Evolutionary conservation across 1,139 yeast species (phyloP), one percentile per base, ranked within the genome.

Genomic region (Debaryomyces subglobosus): DNA sequence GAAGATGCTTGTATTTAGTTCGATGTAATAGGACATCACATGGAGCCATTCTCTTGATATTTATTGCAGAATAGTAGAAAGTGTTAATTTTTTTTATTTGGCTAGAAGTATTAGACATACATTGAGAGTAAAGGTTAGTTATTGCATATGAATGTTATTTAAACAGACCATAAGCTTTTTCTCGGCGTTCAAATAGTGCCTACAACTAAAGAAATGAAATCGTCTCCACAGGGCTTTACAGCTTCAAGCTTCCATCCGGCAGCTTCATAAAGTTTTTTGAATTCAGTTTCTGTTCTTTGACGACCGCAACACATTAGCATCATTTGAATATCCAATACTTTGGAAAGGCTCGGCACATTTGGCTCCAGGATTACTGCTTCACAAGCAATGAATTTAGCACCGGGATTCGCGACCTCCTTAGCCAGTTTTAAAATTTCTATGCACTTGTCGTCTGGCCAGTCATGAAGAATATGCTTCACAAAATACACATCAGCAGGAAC

Each of bases 391-490:
- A 40, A 23, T 29, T 33, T 32, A 27, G 44, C 29, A 13, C 44
- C 37, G 32, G 37, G 44, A 7, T 20, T 40, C 23, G 37, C 44
- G 3, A 10, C 15, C 8, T 21, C 23, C 29, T 21, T 30, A 9
- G 37, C 29, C 29, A 32, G 29, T 15, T 21, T 40, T 29, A 40
- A 40, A 7, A 40, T 40, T 27, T 40, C 18, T 23, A 40, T 32
- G 18, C 44, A 40, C 27, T 40, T 20, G 3, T 32, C 37, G 21
- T 40, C 36, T 6, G 44, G 37, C 44, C 44, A 40, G 25, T 40
- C 44, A 40, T 40, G 44, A 32, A 40, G 37, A 40, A 40, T 30
- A 40, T 40, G 44, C 16, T 40, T 40, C 10, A 32, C 13, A 23
- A 40, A 29, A 4, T 40, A 40, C 6, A 30, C 15, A 20, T 30